Evolutionary conservation across 2,329 filamentous ascomycete species (phyloP).

Genomic region (Juglanconis juglandina): DNA sequence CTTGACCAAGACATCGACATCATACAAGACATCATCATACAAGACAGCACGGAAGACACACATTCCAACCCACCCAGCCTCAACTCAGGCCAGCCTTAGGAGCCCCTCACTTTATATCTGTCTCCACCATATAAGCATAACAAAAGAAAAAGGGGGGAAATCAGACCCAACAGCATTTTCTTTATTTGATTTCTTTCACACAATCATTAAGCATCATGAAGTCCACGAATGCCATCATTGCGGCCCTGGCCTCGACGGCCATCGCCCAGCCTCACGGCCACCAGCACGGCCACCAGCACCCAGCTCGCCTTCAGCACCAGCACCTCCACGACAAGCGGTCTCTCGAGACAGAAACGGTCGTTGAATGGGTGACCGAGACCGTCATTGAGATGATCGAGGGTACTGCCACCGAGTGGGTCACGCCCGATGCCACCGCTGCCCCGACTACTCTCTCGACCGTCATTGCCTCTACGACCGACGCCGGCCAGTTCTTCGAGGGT

Average conservation of each 20-base stretch:
- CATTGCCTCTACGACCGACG: slow-evolving; percentile 8
- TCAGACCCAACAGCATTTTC: slow-evolving; percentile 7
- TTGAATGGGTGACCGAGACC: slow-evolving; percentile 49
- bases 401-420: slow-evolving; percentile 44
- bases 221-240: slow-evolving; percentile 37
- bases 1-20: background rate
- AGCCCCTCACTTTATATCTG: slow-evolving; percentile 1
- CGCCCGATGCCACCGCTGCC: slow-evolving; percentile 26
- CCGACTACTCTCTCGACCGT: slow-evolving; percentile 22
- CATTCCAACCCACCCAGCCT: slow-evolving; percentile 12
- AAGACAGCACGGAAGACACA: background rate
- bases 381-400: slow-evolving; percentile 49
- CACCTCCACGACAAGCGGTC: slow-evolving; percentile 41
- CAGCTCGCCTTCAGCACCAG: slow-evolving; percentile 28
- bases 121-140: background rate
- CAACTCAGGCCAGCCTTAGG: slow-evolving; percentile 1
- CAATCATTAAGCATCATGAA: slow-evolving; percentile 35
- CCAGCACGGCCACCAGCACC: slow-evolving; percentile 30
- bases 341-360: slow-evolving; percentile 42
- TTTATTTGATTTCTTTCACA: slow-evolving; percentile 12
- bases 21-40: background rate
- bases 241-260: slow-evolving; percentile 41
- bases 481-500: slow-evolving; percentile 31
- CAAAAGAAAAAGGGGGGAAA: background rate
- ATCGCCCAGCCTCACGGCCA: slow-evolving; percentile 49